Percentiles rank a stretch among this genome's conserved stretches.
Conservation (phyloP, 1,284 basidiomycete genomes). For the Puccinia horiana region DNA sequence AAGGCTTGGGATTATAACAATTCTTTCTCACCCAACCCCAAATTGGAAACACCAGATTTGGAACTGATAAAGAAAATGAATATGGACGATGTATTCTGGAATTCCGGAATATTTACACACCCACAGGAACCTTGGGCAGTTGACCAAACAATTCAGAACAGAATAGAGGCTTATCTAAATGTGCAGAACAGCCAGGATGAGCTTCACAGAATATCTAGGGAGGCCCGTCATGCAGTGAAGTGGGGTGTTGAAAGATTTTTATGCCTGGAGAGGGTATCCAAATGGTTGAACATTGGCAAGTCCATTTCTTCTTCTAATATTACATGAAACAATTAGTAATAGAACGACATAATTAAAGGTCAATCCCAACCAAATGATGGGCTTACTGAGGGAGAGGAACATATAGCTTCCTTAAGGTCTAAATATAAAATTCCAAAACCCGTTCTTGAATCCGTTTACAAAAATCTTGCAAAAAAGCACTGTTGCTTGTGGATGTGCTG, state of each 20-base stretch:
- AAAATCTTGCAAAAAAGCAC: not conserved
- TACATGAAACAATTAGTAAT: not conserved
- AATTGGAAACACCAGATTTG: not conserved
- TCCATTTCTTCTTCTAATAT: not conserved
- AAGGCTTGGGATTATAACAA: not conserved
- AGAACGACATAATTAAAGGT: not conserved
- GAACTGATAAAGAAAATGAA: not conserved
- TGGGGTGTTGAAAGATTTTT: not conserved
- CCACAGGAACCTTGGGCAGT: conserved; percentile 6
- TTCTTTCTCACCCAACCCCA: not conserved
- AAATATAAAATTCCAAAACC: not conserved
- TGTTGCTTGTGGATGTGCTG: not conserved
- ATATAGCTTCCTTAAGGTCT: not conserved
- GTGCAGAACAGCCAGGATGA: not conserved
- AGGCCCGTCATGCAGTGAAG: not conserved
- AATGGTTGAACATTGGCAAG: not conserved
- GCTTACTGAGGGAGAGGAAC: not conserved
- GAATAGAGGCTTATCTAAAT: not conserved
- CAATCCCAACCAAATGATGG: too few species aligned
- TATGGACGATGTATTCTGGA: conserved; percentile 10
- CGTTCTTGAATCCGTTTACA: not conserved
- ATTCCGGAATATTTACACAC: not conserved
- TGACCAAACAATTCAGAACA: not conserved
- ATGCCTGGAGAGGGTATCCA: not conserved
- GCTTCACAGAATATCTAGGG: not conserved